Evolutionary conservation across 1,284 basidiomycete species (phyloP).

Genomic region (Hypsizygus ulmarius): DNA sequence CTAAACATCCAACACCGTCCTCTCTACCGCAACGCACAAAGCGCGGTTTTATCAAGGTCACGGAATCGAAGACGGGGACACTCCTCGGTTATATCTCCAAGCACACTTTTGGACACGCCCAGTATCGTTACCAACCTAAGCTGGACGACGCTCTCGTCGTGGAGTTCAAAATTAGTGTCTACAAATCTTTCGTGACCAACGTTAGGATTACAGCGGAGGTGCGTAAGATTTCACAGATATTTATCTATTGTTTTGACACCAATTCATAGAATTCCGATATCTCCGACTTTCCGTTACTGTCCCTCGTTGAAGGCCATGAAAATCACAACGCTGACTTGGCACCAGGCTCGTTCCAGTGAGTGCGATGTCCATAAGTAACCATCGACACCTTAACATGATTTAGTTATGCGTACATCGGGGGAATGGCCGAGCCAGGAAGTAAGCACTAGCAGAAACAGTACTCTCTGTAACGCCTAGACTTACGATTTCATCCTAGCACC

Average conservation of each 20-base stretch:
- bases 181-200: neutral
- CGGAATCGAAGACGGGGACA: neutral
- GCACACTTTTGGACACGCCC: neutral
- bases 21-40: neutral
- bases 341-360: slow-evolving; percentile 9
- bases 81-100: slow-evolving; percentile 11
- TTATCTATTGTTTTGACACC: neutral
- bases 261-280: slow-evolving; percentile 1
- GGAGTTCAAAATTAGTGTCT: neutral
- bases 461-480: neutral
- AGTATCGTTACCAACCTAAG: slow-evolving; percentile 5
- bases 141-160: slow-evolving; percentile 5
- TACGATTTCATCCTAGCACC: neutral
- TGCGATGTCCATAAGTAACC: neutral
- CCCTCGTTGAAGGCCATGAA: slow-evolving; percentile 10
- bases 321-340: neutral
- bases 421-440: slow-evolving; percentile 7
- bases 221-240: neutral
- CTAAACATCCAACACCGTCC: slow-evolving; percentile 7
- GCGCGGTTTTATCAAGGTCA: slow-evolving; percentile 8
- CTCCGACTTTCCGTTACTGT: neutral
- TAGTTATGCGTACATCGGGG: slow-evolving; percentile 12
- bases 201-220: neutral
- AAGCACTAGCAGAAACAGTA: neutral
- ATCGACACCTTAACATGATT: neutral